Percentiles rank a stretch among this genome's conserved stretches.
Evolutionary conservation across 495 filamentous ascomycete species (phyloP).

Genomic region (Penicillium alfredii): DNA sequence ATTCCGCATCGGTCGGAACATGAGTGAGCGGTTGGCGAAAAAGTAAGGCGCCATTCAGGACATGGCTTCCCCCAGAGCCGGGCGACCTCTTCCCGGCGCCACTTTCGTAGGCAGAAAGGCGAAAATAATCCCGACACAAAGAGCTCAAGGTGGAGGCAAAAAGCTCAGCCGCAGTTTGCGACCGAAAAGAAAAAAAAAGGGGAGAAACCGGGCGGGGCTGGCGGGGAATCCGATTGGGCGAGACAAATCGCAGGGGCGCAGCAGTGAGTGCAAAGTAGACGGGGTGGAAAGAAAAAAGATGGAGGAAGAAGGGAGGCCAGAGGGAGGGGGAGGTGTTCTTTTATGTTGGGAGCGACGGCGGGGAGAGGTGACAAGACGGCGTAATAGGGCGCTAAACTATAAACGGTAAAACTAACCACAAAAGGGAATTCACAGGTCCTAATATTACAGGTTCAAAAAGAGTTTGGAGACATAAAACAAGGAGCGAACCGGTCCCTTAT

Average conservation of each 20-base stretch:
- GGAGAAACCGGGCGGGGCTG: too few relatives aligned
- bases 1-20: neutral
- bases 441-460: too few relatives aligned
- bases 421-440: neutral
- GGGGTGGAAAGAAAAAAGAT: neutral
- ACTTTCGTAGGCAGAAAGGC: neutral
- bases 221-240: neutral
- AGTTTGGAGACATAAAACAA: too few relatives aligned
- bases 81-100: neutral
- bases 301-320: neutral
- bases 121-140: neutral
- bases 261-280: neutral
- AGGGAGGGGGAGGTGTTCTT: too few relatives aligned
- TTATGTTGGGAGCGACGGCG: neutral
- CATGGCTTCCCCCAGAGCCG: neutral
- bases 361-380: neutral
- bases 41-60: too few relatives aligned
- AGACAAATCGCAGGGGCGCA: neutral
- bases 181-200: neutral
- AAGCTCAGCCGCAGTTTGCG: neutral
- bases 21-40: too few relatives aligned
- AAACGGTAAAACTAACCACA: neutral
- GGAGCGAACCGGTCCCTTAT: too few relatives aligned
- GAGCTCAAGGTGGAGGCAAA: neutral
- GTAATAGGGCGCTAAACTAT: neutral